Base-by-base conservation (phyloP, 2,329 filamentous ascomycete species). In the Xylaria sp. region DNA sequence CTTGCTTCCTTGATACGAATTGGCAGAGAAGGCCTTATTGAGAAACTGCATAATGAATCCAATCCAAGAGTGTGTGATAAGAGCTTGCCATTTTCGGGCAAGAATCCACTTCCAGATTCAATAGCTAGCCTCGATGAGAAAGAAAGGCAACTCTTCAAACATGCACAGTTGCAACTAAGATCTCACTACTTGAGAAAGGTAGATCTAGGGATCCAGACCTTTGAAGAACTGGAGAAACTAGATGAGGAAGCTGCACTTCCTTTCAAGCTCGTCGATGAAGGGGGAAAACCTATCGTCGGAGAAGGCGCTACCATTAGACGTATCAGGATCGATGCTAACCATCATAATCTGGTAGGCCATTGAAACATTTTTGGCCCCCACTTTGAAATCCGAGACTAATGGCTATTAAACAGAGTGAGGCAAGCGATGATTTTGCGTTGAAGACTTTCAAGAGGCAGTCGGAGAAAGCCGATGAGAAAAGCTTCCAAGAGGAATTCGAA, bases 1-100 rank as follows among this genome's bases (percentile, higher is more conserved):
- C 57, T 71, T 48, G 69, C 67, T n/a, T 56, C 61, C 4, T 31
- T 69, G 15, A 17, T 70, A 26, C 56, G 38, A 33, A 59, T 69
- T 13, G 65, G 42, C 26, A 65, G 31, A 44, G 67, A 65, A 36
- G 31, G 51, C 36, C 28, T 42, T n/a, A 65, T 71, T 44, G 42
- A 54, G n/a, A 58, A 17, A 60, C 28, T 49, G 10, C 31, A 63
- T 59, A 54, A 44, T 3, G 23, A 23, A 2, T 4, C 28, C n/a
- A 20, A 4, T 4, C 4, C 59, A 33, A 46, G 17, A 9, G 4
- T 63, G 28, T 67, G 65, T 48, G 65, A 67, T 17, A 46, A 17
- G 15, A 42, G 13, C 10, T 36, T 59, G 11, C 46, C 56, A 44
- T 54, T 46, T 15, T 44, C 42, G 20, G 44, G 33, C 17, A 5